Conservation (phyloP, 2,329 filamentous ascomycete species). For the Emmonsiellopsis sp. region DNA sequence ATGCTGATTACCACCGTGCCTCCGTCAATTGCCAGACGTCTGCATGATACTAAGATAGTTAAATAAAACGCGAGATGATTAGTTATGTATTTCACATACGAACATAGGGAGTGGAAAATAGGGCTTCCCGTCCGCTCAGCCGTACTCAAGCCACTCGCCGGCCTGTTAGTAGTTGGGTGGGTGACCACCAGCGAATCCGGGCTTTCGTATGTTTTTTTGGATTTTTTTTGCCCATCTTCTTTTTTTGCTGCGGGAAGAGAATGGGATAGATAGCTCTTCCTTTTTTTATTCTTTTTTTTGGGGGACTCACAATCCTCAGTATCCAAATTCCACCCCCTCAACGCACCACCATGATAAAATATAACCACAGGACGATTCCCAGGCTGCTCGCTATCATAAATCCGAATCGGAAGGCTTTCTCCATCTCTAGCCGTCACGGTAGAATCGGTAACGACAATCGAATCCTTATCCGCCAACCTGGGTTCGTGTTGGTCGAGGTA, state of each 20-base stretch:
- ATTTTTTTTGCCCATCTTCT: too few species aligned
- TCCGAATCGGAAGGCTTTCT: conserved; percentile 3
- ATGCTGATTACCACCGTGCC: conserved; percentile 12
- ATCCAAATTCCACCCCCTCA: background rate
- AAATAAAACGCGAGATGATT: background rate
- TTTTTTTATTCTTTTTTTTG: too few species aligned
- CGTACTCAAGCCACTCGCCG: conserved; percentile 12
- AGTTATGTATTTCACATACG: background rate
- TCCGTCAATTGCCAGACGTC: background rate
- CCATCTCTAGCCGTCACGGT: background rate
- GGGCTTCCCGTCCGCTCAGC: conserved; percentile 37
- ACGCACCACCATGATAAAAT: conserved; percentile 2
- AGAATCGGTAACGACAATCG: background rate
- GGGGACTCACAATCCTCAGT: conserved; percentile 3
- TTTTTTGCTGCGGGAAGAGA: too few species aligned
- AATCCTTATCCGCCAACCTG: background rate
- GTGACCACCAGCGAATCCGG: too few species aligned
- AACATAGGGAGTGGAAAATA: conserved; percentile 32
- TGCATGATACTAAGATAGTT: conserved; percentile 1
- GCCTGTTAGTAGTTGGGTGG: too few species aligned
- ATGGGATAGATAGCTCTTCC: too few species aligned
- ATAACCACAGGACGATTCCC: background rate
- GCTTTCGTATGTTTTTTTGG: too few species aligned
- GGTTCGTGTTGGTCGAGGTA: conserved; percentile 1
- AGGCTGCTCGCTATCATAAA: background rate